Percentiles rank a stretch among this genome's conserved stretches.
phyloP scores from a whole-genome alignment of 352 stramenopile genomes.

The Globisporangium emineosum region DNA sequence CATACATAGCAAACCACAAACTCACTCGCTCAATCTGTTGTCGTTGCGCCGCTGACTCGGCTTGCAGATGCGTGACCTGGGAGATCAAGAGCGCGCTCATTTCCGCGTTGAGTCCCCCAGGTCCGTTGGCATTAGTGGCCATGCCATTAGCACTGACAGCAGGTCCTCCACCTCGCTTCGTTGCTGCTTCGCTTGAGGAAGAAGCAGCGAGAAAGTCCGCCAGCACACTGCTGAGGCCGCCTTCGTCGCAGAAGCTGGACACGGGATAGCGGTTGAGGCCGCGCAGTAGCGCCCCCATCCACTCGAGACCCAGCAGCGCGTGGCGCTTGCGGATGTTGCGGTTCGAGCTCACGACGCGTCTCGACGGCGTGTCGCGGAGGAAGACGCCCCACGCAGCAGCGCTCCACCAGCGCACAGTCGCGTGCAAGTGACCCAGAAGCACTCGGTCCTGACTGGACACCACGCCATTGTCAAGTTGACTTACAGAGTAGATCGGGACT shows the following conservation, averaged over 20 bases:
- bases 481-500: slow-evolving; percentile 7
- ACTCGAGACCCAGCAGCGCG: slow-evolving; percentile 35
- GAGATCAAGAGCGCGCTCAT: slow-evolving; percentile 25
- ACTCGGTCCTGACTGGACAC: neutral
- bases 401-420: slow-evolving; percentile 46
- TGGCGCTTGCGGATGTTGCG: slow-evolving; percentile 28
- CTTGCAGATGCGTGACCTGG: slow-evolving; percentile 47
- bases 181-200: neutral
- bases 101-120: neutral
- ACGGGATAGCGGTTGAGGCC: slow-evolving; percentile 73
- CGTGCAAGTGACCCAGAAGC: slow-evolving; percentile 26
- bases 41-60: slow-evolving; percentile 45
- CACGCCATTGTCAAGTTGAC: neutral
- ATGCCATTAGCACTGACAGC: slow-evolving; percentile 5
- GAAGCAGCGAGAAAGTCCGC: slow-evolving; percentile 25
- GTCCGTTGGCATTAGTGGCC: neutral
- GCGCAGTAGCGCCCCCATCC: slow-evolving; percentile 63
- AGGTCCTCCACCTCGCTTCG: neutral
- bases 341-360: slow-evolving; percentile 73
- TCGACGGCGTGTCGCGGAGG: slow-evolving; percentile 20
- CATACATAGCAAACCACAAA: neutral
- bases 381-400: slow-evolving; percentile 42
- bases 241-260: slow-evolving; percentile 70
- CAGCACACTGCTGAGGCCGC: slow-evolving; percentile 55
- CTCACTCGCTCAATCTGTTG: slow-evolving; percentile 40